Base-by-base conservation (phyloP, 2,329 filamentous ascomycete genomes). In the Fusarium sp. region DNA sequence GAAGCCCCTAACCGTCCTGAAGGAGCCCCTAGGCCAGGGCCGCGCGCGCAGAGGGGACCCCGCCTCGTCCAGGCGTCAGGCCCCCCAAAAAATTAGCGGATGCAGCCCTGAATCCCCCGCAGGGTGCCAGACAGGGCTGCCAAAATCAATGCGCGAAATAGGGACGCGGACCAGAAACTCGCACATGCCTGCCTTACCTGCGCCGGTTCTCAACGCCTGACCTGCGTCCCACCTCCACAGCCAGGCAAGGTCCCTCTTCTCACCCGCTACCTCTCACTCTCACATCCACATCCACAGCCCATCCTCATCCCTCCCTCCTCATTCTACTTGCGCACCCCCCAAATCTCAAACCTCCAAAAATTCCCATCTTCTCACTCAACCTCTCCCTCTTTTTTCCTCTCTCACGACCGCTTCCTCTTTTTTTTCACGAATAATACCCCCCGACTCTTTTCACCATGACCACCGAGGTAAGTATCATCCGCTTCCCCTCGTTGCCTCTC, bases 381-480 rank as follows among this genome's bases (percentile, higher is more conserved):
- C 66, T 75, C 65, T 73, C 63, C 64, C 60, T 56, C 63, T 64
- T 54, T 54, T 59, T 50, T 76, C 31, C 66, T 66, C 64, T 66
- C 76, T 72, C 62, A 73, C 58, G 62, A 74, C 67, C 63, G 65
- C 62, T 72, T 70, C 62, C 62, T 76, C 72, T 74, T 62, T 68
- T 34, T 66, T 66, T 73, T 75, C 67, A 69, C 70, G 69, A 73
- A 69, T 64, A 70, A 74, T 69, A 72, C 68, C 75, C 62, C 27
- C 71, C 70, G 69, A 71, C 67, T 74, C 69, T 73, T 52, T 72
- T 74, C 72, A 78, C 67, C 69, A 82, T 82, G 81, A 70, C 81
- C 66, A 81, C 79, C 72, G 81, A 82, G 80, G 81, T 82, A 81
- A 73, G 72, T 71, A 38, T 54, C 42, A 56, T 67, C 54, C 69